Evolutionary conservation across 148 eudicot genomes (phyloP), one percentile per base, ranked within the genome.

Genomic region (Silene conica): DNA sequence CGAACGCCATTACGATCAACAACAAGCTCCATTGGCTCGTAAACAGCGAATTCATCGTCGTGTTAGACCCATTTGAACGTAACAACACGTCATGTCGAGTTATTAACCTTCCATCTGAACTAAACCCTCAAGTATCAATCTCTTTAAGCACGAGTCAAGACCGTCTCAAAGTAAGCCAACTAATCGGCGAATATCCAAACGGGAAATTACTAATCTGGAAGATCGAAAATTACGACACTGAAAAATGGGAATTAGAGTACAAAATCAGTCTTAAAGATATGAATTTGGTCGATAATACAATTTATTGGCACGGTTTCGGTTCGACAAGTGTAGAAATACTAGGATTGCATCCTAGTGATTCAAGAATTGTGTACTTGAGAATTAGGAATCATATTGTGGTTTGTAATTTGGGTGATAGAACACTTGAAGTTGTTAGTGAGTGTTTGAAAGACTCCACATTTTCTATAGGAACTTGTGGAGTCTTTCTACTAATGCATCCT

Each of bases 21-120:
- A 60, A 68, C 58, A 76, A 72, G 62, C 22, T 80, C 15, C 83
- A 80, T 80, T 80, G 83, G 79, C 57, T 80, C 6, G 73, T 80
- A 9, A 76, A 80, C 18, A 61, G 83, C 45, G 66, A 68, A 19
- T 67, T 1, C 12, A 23, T 80, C 22, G 31, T 76, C 22, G 79
- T 72, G 26, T 34, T 75, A 21, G 79, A 80, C 52, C 72, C 79
- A 0, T 67, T 63, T 8, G 67, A 74, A 31, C 19, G 55, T 74
- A 7, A 1, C 15, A 9, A 18, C 3, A 63, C 25, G n/a, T 58
- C 55, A 45, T 74, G 65, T 18, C 14, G 14, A 12, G 75, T 80
- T 1, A 67, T 80, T 60, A 43, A 52, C 41, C 63, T 76, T 8
- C 83, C 83, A n/a, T 3, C 34, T 0, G 79, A 60, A 68, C 9